phyloP scores from a whole-genome alignment of 2,329 filamentous ascomycete species.

The Claviceps purpurea region DNA sequence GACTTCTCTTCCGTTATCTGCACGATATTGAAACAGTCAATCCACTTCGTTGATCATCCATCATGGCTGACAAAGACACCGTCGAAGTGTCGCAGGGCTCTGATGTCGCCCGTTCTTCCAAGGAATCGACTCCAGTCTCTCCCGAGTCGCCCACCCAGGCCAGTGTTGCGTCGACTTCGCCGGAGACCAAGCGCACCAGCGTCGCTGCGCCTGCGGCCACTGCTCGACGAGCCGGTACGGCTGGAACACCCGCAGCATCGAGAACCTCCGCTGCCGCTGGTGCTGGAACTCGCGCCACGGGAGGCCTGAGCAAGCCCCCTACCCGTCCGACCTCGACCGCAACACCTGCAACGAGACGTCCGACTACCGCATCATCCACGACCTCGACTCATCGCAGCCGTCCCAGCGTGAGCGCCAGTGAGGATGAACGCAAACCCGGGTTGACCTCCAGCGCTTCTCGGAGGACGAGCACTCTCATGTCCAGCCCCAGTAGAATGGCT shows the following conservation, averaged over 20 bases:
- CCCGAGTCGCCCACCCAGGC: conserved; percentile 9
- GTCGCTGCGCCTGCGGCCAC: conserved; percentile 20
- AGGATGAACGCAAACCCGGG: conserved; percentile 34
- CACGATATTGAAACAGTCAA: neutral
- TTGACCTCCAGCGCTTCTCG: conserved; percentile 25
- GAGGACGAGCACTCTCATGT: conserved; percentile 30
- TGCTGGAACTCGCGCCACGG: conserved; percentile 5
- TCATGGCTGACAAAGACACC: conserved; percentile 35
- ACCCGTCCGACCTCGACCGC: conserved; percentile 27
- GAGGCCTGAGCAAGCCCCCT: conserved; percentile 32
- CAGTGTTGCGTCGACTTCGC: conserved; percentile 10
- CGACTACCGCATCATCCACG: conserved; percentile 22
- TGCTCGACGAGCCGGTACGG: conserved; percentile 19
- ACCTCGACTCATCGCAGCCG: conserved; percentile 31
- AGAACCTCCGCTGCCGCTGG: conserved; percentile 6
- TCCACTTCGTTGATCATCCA: conserved; percentile 7
- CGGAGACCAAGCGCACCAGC: conserved; percentile 23
- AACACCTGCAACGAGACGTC: conserved; percentile 18
- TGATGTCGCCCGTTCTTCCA: conserved; percentile 20
- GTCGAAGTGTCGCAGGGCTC: conserved; percentile 31
- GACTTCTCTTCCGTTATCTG: neutral
- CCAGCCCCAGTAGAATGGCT: conserved; percentile 22
- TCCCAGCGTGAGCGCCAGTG: conserved; percentile 34
- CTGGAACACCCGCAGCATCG: conserved; percentile 15
- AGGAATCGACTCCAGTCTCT: conserved; percentile 17